Conservation (phyloP, 2,329 filamentous ascomycete species). For the Hypoxylon sp. region DNA sequence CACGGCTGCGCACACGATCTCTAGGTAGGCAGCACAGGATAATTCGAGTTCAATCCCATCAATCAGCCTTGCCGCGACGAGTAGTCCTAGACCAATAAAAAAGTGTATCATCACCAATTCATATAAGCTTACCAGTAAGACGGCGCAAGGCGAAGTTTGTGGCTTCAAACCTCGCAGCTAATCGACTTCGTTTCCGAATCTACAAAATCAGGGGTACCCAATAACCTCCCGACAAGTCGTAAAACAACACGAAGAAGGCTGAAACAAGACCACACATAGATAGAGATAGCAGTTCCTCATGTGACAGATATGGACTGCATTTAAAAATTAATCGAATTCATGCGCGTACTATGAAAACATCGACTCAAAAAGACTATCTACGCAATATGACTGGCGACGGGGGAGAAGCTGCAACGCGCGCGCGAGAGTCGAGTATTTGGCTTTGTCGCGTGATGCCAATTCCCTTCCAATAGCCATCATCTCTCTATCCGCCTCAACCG, state of each 20-base stretch:
- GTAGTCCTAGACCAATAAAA: not conserved
- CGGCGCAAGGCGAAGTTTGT: constrained; percentile 1
- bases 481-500: no score
- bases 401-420: no score
- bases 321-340: no score
- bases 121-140: not conserved
- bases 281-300: constrained; percentile 4
- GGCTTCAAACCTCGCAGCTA: not conserved
- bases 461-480: no score
- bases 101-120: not conserved
- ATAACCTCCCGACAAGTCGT: constrained; percentile 24
- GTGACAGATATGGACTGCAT: no score
- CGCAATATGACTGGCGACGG: no score
- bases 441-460: no score
- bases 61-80: constrained; percentile 19
- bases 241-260: constrained; percentile 1
- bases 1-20: no score
- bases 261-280: not conserved
- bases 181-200: not conserved
- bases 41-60: constrained; percentile 1
- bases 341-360: no score
- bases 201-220: constrained; percentile 27
- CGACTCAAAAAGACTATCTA: no score
- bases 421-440: no score
- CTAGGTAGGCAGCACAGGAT: constrained; percentile 19